Percentiles rank a stretch among this genome's conserved stretches.
Conservation (phyloP, 2,329 filamentous ascomycete species). For the Xylariaceae sp. region DNA sequence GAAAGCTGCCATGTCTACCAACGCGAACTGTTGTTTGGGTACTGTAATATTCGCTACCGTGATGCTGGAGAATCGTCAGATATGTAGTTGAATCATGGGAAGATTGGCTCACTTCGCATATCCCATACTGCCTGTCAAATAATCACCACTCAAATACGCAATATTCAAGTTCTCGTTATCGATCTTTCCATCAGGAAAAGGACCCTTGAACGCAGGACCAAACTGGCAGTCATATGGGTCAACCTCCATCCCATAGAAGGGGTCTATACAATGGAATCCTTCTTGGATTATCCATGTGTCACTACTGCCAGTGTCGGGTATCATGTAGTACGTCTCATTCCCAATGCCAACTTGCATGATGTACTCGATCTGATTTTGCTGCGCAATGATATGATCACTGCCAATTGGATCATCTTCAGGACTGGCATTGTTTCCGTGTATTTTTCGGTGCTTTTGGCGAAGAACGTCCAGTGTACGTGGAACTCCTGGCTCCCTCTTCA, state of each 20-base stretch:
- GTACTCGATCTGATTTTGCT: slow-evolving; percentile 28
- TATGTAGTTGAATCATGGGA: neutral
- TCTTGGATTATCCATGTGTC: slow-evolving; percentile 7
- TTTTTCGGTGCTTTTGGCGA: slow-evolving; percentile 10
- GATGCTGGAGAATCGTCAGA: slow-evolving; percentile 17
- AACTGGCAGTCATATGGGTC: slow-evolving; percentile 24
- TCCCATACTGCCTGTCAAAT: slow-evolving; percentile 29
- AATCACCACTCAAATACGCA: slow-evolving; percentile 26
- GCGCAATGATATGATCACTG: slow-evolving; percentile 16
- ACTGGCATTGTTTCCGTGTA: slow-evolving; percentile 4
- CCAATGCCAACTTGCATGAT: slow-evolving; percentile 26
- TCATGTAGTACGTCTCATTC: slow-evolving; percentile 24
- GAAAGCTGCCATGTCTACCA: slow-evolving; percentile 28
- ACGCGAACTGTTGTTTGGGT: slow-evolving; percentile 30
- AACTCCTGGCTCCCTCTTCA: slow-evolving; percentile 7
- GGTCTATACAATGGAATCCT: slow-evolving; percentile 14
- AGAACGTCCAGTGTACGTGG: slow-evolving; percentile 10
- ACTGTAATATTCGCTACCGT: slow-evolving; percentile 27
- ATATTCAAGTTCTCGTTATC: slow-evolving; percentile 28
- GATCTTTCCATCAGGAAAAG: slow-evolving; percentile 28
- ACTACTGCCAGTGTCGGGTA: slow-evolving; percentile 4
- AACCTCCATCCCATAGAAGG: slow-evolving; percentile 14
- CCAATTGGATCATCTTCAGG: slow-evolving; percentile 18
- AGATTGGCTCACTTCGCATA: slow-evolving; percentile 25
- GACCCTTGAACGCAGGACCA: slow-evolving; percentile 26